Evolutionary conservation across 169 alveolate species (phyloP), one percentile per base, ranked within the genome.

Genomic region (Plasmodium inui): DNA sequence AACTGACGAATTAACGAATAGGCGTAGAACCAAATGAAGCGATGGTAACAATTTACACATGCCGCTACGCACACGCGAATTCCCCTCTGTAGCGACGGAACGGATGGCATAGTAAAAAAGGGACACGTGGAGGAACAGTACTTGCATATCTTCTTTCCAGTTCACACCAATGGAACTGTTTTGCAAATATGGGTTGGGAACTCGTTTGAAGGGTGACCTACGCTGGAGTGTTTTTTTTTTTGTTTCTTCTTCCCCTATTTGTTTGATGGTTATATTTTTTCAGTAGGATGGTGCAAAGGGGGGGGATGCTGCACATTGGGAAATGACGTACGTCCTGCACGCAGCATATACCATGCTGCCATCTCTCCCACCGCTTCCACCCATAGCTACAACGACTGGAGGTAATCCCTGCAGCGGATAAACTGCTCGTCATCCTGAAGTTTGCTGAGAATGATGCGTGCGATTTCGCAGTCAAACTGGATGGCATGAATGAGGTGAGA

Each of bases 401-500:
- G 84, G 53, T 39, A 80, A 80, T 26, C 55, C 55, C 73, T 89
- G 53, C 94, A 89, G 17, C 32, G 71, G 26, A 41, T 39, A 61
- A 89, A 50, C 34, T 79, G 41, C 26, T 89, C 26, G 39, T 81
- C 83, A 70, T 89, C 34, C 53, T 70, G 30, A 37, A 89, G 71
- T 53, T 32, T 79, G 71, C 71, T 80, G 30, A 89, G 74, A 30
- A 81, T 71, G 19, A 89, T 89, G 46, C 94, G 67, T 3, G 94
- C 88, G 4, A 89, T 34, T 81, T 89, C 94, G 72, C 94, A 89
- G 74, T 89, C 94, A 80, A 73, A 89, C 73, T 89, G 94, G 22
- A 89, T 89, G n/a, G 94, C 94, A 12, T 89, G 94, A 37, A 89
- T 79, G 4, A 89, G 83, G 50, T 89, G 94, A 14, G 94, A 89